A percentile compares a stretch with the other conserved stretches of the same genome.
phyloP scores from a whole-genome alignment of 495 filamentous ascomycete genomes.

The Xylaria acuta region DNA sequence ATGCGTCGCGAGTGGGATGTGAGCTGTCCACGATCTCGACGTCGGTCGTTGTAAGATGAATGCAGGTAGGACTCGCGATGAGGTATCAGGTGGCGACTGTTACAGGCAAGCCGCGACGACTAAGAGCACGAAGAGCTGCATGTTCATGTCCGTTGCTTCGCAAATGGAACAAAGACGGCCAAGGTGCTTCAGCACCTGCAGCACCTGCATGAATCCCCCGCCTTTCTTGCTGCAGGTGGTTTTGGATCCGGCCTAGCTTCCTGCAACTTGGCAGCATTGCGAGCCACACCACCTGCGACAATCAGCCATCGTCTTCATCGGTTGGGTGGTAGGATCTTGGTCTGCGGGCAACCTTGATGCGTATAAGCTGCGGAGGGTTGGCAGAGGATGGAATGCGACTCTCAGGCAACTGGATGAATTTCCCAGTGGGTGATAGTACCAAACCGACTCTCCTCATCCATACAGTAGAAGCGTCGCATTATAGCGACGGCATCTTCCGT shows the following conservation, averaged over 20 bases:
- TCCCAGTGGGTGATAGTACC: neutral
- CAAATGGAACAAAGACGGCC: constrained; percentile 21
- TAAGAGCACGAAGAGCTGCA: constrained; percentile 14
- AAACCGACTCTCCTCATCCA: neutral
- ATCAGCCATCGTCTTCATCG: constrained; percentile 12
- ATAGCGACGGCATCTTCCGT: constrained; percentile 22
- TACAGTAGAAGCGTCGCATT: neutral
- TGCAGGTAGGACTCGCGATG: constrained; percentile 20
- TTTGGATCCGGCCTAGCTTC: constrained; percentile 26
- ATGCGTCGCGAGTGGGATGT: constrained; percentile 19
- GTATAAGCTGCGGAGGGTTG: neutral
- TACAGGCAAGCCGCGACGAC: constrained; percentile 18
- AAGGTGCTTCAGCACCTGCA: constrained; percentile 23
- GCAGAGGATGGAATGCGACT: constrained; percentile 7
- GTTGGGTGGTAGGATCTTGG: constrained; percentile 21
- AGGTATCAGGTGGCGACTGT: constrained; percentile 26
- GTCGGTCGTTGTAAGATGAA: constrained; percentile 6
- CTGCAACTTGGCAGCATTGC: constrained; percentile 23
- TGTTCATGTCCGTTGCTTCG: constrained; percentile 18
- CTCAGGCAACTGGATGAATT: neutral
- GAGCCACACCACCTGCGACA: constrained; percentile 17
- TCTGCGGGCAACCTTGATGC: constrained; percentile 24
- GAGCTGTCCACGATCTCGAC: constrained; percentile 8
- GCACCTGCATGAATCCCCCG: constrained; percentile 28
- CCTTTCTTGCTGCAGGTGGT: constrained; percentile 26